Percentiles rank a stretch among this genome's conserved stretches.
Evolutionary conservation across 257 asterid species (phyloP).

Genomic region (Solanum paucissectum): DNA sequence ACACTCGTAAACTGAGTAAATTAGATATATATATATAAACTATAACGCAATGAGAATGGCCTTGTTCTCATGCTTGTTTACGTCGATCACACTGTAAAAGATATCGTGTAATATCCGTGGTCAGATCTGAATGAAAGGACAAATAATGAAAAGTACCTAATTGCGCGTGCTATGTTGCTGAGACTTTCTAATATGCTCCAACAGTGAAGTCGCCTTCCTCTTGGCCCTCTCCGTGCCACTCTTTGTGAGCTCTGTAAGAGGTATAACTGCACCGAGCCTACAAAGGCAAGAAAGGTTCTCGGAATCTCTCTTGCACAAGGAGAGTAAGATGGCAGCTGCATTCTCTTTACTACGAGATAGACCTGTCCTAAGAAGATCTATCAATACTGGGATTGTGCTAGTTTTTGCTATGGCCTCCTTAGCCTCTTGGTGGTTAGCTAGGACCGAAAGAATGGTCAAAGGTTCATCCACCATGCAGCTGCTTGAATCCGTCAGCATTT

Average conservation of each 20-base stretch:
- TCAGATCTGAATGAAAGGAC: conserved; percentile 21
- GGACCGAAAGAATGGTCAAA: conserved; percentile 77
- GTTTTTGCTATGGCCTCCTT: conserved; percentile 62
- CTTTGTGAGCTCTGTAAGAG: conserved; percentile 55
- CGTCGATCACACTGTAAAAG: conserved; percentile 23
- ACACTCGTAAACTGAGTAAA: conserved; percentile 1
- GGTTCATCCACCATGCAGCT: conserved; percentile 78
- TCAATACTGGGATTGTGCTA: conserved; percentile 61
- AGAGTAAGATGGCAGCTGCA: conserved; percentile 61
- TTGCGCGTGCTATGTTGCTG: conserved; percentile 17
- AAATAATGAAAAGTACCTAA: neutral
- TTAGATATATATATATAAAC: conserved; percentile 13
- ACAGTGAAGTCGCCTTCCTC: conserved; percentile 67
- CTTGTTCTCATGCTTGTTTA: conserved; percentile 27
- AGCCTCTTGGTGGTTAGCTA: conserved; percentile 76
- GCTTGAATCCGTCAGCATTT: conserved; percentile 68
- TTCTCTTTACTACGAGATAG: conserved; percentile 70
- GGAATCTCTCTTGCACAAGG: conserved; percentile 63
- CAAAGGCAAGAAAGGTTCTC: conserved; percentile 55
- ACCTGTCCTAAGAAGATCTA: conserved; percentile 65
- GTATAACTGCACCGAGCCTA: conserved; percentile 67
- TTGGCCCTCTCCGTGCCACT: conserved; percentile 81
- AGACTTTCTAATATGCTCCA: conserved; percentile 52
- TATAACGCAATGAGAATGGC: conserved; percentile 19
- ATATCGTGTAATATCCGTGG: conserved; percentile 15